phyloP scores from a whole-genome alignment of 768 basidiomycete genomes.

The Amanita jacksonii region DNA sequence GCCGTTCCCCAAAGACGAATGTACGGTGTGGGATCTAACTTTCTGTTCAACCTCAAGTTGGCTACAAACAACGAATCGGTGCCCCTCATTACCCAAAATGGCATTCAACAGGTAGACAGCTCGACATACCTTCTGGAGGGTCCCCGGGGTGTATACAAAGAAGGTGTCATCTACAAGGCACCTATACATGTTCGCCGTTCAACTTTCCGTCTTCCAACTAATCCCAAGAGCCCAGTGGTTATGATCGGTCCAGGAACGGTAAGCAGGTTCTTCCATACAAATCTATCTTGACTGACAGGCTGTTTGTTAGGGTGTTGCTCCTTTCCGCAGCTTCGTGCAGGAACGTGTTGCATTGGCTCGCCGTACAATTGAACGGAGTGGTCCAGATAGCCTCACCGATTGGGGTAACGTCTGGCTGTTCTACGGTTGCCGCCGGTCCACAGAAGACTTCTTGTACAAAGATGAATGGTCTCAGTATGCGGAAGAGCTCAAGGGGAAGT shows the following conservation, averaged over 20 bases:
- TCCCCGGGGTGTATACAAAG: conserved; percentile 77
- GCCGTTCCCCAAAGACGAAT: conserved; percentile 56
- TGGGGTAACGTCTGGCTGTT: conserved; percentile 95
- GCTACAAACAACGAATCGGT: conserved; percentile 52
- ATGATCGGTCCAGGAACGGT: conserved; percentile 99
- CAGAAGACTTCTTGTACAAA: conserved; percentile 87
- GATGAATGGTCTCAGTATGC: conserved; percentile 91
- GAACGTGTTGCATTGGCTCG: conserved; percentile 95
- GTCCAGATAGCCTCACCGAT: conserved; percentile 83
- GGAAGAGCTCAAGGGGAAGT: conserved; percentile 85
- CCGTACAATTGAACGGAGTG: conserved; percentile 92
- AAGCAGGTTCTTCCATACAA: conserved; percentile 23
- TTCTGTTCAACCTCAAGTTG: conserved; percentile 85
- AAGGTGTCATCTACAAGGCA: conserved; percentile 63
- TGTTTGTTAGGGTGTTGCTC: conserved; percentile 79
- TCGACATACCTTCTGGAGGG: conserved; percentile 86
- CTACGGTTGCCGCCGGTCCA: conserved; percentile 89
- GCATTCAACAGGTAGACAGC: conserved; percentile 11
- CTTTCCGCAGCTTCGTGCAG: conserved; percentile 98
- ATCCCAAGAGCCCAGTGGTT: conserved; percentile 96
- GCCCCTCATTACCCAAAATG: conserved; percentile 28
- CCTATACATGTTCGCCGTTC: conserved; percentile 94
- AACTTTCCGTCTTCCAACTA: conserved; percentile 94
- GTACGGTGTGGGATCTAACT: conserved; percentile 91
- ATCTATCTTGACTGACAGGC: conserved; percentile 6